phyloP scores from a whole-genome alignment of 2,329 filamentous ascomycete genomes.

The Cryoendolithus antarcticus region DNA sequence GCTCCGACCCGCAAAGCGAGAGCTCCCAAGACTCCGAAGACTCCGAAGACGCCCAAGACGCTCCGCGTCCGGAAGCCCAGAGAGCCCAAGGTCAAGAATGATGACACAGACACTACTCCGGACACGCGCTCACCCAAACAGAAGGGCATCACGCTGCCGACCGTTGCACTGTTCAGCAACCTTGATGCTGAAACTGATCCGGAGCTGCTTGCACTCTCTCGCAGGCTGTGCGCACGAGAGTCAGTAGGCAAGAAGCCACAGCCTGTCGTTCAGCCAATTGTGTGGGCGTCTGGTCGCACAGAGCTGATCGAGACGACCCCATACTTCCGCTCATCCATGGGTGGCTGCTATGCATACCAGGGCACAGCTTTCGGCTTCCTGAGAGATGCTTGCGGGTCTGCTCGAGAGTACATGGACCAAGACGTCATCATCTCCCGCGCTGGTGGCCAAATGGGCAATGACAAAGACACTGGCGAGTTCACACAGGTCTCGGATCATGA shows the following conservation, averaged over 20 bases:
- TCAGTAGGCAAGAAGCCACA: conserved; percentile 19
- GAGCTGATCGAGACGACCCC: conserved; percentile 51
- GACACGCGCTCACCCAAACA: no score
- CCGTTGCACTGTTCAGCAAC: no score
- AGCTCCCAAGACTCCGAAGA: no score
- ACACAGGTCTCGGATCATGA: conserved; percentile 36
- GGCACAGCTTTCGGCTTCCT: conserved; percentile 45
- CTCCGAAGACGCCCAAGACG: no score
- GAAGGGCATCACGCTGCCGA: no score
- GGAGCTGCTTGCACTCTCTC: conserved; percentile 10
- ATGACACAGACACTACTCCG: no score
- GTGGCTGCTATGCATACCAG: conserved; percentile 42
- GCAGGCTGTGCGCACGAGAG: conserved; percentile 14
- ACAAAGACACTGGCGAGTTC: conserved; percentile 35
- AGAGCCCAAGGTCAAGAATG: no score
- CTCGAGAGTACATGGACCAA: conserved; percentile 45
- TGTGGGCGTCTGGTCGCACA: conserved; percentile 47
- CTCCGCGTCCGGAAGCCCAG: no score
- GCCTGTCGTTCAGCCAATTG: conserved; percentile 31
- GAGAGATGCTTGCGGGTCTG: conserved; percentile 41
- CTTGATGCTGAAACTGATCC: conserved; percentile 5
- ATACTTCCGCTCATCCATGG: conserved; percentile 51
- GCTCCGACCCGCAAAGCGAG: no score
- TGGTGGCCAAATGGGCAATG: conserved; percentile 41
- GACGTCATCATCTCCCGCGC: conserved; percentile 53